Percentiles rank a stretch among this genome's conserved stretches.
Evolutionary conservation across 2,329 filamentous ascomycete species (phyloP).

Genomic region (Colletotrichum sansevieriae): DNA sequence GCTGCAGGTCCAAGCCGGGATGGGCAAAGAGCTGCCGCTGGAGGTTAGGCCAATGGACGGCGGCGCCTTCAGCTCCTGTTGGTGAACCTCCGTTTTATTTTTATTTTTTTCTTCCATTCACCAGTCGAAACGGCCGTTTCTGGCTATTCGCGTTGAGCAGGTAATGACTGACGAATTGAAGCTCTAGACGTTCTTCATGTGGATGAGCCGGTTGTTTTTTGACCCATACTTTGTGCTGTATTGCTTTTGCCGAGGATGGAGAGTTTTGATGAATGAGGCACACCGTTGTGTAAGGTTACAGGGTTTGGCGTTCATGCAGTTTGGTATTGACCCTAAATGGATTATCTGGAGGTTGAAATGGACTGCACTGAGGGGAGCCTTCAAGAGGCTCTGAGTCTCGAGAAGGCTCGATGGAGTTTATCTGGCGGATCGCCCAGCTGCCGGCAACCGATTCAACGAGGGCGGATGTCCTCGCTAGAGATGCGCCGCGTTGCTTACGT

Average conservation of each 20-base stretch:
- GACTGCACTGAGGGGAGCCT: too few relatives aligned
- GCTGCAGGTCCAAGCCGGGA: conserved; percentile 39
- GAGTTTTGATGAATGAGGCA: conserved; percentile 11
- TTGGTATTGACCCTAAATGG: not conserved
- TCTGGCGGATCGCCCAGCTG: conserved; percentile 2
- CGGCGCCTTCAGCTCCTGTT: conserved; percentile 31
- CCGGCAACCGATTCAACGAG: conserved; percentile 7
- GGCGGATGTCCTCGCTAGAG: conserved; percentile 16
- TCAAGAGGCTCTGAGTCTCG: not conserved
- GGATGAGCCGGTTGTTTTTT: not conserved
- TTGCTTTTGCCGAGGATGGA: conserved; percentile 6
- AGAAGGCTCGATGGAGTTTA: conserved; percentile 1
- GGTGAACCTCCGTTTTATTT: conserved; percentile 20
- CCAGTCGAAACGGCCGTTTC: not conserved
- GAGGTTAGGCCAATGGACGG: conserved; percentile 28
- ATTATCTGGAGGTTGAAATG: not conserved
- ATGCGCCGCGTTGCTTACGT: conserved; percentile 1
- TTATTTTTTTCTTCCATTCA: not conserved
- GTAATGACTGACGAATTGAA: not conserved
- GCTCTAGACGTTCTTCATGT: not conserved
- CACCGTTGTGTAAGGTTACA: conserved; percentile 5
- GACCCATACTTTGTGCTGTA: conserved; percentile 16
- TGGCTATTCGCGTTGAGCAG: conserved; percentile 11
- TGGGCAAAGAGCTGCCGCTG: conserved; percentile 30
- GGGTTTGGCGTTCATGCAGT: conserved; percentile 15